phyloP scores from a whole-genome alignment of 441 rosid species.

The Syzygium syzygioides region DNA sequence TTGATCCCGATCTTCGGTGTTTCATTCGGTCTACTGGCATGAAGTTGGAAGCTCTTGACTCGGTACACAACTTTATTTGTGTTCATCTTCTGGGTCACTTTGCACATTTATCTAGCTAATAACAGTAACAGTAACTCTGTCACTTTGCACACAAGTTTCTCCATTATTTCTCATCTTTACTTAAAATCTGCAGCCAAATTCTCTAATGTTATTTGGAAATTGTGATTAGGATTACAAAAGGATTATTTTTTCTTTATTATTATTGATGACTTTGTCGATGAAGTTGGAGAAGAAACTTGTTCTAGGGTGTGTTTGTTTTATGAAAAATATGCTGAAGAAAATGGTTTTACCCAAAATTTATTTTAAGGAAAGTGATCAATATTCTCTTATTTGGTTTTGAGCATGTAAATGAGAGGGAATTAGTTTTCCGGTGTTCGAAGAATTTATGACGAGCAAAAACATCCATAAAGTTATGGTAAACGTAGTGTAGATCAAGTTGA shows the following conservation, averaged over 20 bases:
- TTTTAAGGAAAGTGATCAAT: background rate
- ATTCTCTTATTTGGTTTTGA: background rate
- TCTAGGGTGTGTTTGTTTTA: background rate
- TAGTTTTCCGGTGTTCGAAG: background rate
- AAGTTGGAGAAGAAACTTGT: background rate
- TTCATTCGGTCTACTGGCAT: conserved; percentile 64
- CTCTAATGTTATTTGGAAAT: background rate
- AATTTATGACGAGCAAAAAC: background rate
- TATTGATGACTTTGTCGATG: background rate
- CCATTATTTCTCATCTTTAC: background rate
- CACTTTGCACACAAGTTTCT: too few relatives aligned
- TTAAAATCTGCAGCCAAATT: background rate
- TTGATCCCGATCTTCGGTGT: conserved; percentile 44
- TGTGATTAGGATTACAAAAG: background rate
- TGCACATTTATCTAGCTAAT: background rate
- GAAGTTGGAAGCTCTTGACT: conserved; percentile 74
- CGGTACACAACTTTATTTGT: conserved; percentile 32
- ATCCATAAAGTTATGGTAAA: background rate
- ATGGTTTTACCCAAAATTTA: background rate
- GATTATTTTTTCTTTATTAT: background rate
- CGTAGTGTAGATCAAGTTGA: background rate
- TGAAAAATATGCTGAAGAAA: background rate
- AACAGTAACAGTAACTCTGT: background rate
- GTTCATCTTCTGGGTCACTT: background rate
- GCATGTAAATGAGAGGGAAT: background rate